Evolutionary conservation across 1,139 yeast genomes (phyloP).

Genomic region (Saccharomyces hybrid): DNA sequence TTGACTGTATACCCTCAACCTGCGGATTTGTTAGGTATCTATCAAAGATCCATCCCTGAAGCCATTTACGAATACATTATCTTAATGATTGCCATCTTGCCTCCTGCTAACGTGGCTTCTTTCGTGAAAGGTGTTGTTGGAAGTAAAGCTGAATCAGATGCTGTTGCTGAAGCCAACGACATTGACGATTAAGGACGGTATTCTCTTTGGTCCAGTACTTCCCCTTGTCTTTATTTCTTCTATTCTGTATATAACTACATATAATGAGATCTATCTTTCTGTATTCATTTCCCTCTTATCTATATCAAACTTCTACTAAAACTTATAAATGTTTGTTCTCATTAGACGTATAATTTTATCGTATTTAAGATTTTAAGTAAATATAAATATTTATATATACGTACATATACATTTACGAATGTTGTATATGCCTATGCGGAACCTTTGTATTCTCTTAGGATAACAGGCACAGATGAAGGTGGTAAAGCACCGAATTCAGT

Average conservation of each 20-base stretch:
- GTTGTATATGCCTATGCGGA: conserved; percentile 19
- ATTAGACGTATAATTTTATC: neutral
- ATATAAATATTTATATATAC: neutral
- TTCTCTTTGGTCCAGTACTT: neutral
- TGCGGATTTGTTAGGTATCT: conserved; percentile 77
- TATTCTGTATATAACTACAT: neutral
- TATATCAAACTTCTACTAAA: neutral
- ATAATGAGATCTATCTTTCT: neutral
- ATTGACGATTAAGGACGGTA: conserved; percentile 20
- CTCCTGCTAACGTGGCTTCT: conserved; percentile 73
- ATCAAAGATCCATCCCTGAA: conserved; percentile 80
- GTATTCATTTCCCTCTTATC: neutral
- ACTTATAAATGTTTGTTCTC: neutral
- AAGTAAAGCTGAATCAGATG: conserved; percentile 16
- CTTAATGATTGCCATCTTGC: conserved; percentile 81
- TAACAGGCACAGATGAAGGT: conserved; percentile 94
- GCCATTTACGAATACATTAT: conserved; percentile 75
- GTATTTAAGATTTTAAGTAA: neutral
- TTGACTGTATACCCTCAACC: conserved; percentile 91
- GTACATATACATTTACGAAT: neutral
- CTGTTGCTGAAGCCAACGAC: conserved; percentile 15
- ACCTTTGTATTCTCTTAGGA: conserved; percentile 78
- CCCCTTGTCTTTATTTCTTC: conserved; percentile 2
- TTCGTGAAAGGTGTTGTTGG: conserved; percentile 45
- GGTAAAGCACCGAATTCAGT: conserved; percentile 96